Evolutionary conservation across 768 basidiomycete genomes (phyloP).

Genomic region (Leccinum disarticulatum): DNA sequence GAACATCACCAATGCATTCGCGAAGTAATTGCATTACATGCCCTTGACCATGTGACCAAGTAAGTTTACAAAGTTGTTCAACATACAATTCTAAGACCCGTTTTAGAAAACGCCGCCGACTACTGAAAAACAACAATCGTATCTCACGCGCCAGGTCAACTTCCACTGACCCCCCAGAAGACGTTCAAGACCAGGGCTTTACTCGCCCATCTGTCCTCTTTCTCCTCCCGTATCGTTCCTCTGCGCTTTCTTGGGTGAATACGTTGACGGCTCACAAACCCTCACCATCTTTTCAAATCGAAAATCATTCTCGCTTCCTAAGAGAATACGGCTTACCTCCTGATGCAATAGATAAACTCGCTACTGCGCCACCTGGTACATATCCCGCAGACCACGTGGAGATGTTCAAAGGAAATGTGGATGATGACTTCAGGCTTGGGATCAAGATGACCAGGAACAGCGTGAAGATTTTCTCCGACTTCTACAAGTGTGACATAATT

Average conservation of each 20-base stretch:
- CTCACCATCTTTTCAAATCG: constrained; percentile 72
- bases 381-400: constrained; percentile 90
- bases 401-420: constrained; percentile 94
- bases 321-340: constrained; percentile 81
- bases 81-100: not conserved
- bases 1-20: constrained; percentile 63
- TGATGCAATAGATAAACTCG: constrained; percentile 78
- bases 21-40: constrained; percentile 75
- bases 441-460: constrained; percentile 91
- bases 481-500: constrained; percentile 89
- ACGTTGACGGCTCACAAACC: constrained; percentile 77
- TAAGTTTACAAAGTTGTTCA: constrained; percentile 30
- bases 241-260: constrained; percentile 79
- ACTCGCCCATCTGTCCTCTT: constrained; percentile 93
- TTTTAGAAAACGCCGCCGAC: constrained; percentile 79
- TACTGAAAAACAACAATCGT: constrained; percentile 93
- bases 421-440: constrained; percentile 92
- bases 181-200: constrained; percentile 95
- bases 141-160: constrained; percentile 70
- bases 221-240: constrained; percentile 90
- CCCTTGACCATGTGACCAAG: constrained; percentile 89
- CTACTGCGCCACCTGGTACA: constrained; percentile 65
- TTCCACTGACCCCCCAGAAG: constrained; percentile 57
- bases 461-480: constrained; percentile 87
- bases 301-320: constrained; percentile 82